Conservation (phyloP, 371 early-diverging fungal genomes). For the Lichtheimia ornata region DNA sequence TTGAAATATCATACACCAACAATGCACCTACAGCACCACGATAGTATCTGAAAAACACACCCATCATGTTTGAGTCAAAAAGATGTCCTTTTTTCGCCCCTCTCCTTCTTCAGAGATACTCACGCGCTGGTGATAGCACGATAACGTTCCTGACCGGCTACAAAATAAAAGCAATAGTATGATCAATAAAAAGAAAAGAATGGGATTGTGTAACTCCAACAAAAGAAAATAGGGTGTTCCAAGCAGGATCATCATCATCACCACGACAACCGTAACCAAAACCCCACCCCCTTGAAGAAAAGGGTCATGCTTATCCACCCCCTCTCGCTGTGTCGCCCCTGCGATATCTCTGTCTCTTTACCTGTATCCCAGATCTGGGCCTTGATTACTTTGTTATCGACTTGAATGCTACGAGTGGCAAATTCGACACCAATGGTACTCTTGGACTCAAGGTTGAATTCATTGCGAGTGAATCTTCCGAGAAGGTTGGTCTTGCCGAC, state of each 20-base stretch:
- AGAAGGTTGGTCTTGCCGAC: conserved; percentile 99
- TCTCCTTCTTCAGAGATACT: conserved; percentile 29
- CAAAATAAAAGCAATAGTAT: conserved; percentile 6
- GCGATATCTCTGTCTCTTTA: conserved; percentile 16
- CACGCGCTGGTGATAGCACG: conserved; percentile 90
- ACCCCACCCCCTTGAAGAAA: too few species aligned
- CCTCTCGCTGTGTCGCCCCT: not conserved
- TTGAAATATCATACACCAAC: conserved; percentile 98
- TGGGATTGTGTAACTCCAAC: not conserved
- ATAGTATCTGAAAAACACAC: conserved; percentile 81
- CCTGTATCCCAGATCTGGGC: conserved; percentile 99
- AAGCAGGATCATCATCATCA: too few species aligned
- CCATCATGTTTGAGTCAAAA: not conserved
- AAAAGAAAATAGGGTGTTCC: too few species aligned
- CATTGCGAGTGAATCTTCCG: conserved; percentile 96
- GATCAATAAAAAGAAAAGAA: conserved; percentile 1
- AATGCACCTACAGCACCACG: conserved; percentile 99
- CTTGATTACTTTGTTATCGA: conserved; percentile 96
- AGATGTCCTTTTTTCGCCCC: not conserved
- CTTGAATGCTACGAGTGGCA: conserved; percentile 96
- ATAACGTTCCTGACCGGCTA: conserved; percentile 91
- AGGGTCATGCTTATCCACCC: not conserved
- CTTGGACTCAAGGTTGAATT: conserved; percentile 96
- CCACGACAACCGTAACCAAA: too few species aligned
- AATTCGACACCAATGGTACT: conserved; percentile 99